These are phyloP conservation scores for Cerioporus squamosus DNA, from an alignment of 1,284 basidiomycete species.

Conservation along the genomic window DNA sequence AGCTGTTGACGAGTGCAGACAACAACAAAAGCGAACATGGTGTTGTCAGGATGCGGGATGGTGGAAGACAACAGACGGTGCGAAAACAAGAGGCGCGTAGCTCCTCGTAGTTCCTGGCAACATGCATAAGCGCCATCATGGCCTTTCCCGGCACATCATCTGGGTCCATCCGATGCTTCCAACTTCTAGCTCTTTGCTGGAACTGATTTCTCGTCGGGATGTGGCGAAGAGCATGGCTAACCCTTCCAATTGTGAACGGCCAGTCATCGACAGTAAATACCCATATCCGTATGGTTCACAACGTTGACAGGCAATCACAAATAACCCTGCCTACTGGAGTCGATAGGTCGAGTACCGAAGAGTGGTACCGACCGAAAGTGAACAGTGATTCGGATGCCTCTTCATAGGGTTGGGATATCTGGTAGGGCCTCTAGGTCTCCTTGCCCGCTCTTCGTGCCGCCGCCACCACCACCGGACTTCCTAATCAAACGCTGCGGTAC, in stretches of 20 bases:
- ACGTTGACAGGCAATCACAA: too few species aligned
- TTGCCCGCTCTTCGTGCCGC: not conserved
- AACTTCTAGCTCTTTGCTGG: too few species aligned
- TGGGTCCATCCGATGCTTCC: too few species aligned
- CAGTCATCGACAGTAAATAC: too few species aligned
- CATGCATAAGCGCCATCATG: too few species aligned
- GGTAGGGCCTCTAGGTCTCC: not conserved
- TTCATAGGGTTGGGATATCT: not conserved
- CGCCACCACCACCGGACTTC: not conserved
- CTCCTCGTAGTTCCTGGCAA: not conserved
- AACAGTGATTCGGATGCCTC: not conserved
- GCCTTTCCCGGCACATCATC: too few species aligned
- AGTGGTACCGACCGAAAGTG: too few species aligned
- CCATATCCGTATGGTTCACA: too few species aligned
- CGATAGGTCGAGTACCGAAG: too few species aligned
- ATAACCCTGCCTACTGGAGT: too few species aligned
- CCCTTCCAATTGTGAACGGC: too few species aligned
- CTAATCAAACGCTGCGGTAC: constrained; percentile 27
- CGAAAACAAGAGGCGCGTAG: not conserved
- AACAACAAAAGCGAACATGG: constrained; percentile 1
- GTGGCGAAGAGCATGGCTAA: not conserved
- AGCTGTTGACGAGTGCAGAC: not conserved
- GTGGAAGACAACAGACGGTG: constrained; percentile 5
- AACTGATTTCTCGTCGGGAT: not conserved
- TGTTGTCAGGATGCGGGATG: not conserved